phyloP scores from a whole-genome alignment of 139 green algal species.

The Zygnema circumcarinatum region DNA sequence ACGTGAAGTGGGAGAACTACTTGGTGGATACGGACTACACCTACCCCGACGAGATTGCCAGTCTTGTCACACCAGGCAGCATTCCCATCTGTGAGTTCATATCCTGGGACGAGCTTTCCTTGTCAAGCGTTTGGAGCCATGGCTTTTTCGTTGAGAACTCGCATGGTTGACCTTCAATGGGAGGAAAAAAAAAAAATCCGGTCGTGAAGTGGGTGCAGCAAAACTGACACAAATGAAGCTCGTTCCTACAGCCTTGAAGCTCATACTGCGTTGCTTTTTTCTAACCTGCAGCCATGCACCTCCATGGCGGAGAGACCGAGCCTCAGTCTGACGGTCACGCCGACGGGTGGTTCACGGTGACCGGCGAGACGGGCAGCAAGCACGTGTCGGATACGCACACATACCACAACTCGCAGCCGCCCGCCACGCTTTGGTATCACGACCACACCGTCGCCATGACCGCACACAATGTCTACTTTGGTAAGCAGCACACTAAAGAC shows the following conservation, averaged over 20 bases:
- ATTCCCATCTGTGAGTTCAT: not conserved
- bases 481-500: not conserved
- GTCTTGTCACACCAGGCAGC: not conserved
- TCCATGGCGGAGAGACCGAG: slow-evolving; percentile 25
- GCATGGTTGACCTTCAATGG: no score
- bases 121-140: no score
- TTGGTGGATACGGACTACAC: slow-evolving; percentile 19
- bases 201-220: no score
- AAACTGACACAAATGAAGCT: no score
- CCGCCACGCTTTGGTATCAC: slow-evolving; percentile 43
- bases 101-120: no score
- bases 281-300: slow-evolving; percentile 23
- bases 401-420: slow-evolving; percentile 28
- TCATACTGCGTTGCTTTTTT: no score
- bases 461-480: slow-evolving; percentile 25
- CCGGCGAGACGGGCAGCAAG: not conserved
- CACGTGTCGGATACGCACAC: slow-evolving; percentile 11
- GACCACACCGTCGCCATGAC: slow-evolving; percentile 52
- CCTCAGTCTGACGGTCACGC: slow-evolving; percentile 33
- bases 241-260: no score
- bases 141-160: no score
- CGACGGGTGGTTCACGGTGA: slow-evolving; percentile 12
- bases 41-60: slow-evolving; percentile 10
- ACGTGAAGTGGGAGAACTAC: slow-evolving; percentile 43
- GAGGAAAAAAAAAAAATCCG: no score